These are phyloP conservation scores for Tylopilus felleus DNA, from an alignment of 768 basidiomycete genomes.

Conservation along the genomic window DNA sequence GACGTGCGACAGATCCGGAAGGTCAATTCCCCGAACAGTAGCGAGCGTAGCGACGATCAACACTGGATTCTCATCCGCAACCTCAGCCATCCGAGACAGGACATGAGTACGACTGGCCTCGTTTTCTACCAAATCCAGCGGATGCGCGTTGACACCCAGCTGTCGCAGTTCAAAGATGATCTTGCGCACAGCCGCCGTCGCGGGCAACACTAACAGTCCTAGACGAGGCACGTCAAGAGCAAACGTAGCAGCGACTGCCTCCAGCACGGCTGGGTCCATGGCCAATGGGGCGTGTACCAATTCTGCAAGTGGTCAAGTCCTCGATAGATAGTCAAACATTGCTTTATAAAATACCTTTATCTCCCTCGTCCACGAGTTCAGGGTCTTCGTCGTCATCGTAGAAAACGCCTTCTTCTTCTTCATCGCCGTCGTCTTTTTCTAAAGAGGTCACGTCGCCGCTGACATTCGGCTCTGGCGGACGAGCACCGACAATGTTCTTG, in stretches of 20 bases:
- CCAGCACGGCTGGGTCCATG: slow-evolving; percentile 54
- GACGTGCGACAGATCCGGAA: slow-evolving; percentile 69
- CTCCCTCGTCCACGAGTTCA: slow-evolving; percentile 15
- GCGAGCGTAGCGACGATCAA: slow-evolving; percentile 69
- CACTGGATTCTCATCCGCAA: slow-evolving; percentile 48
- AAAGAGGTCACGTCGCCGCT: neutral
- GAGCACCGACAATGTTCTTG: slow-evolving; percentile 53
- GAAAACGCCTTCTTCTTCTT: slow-evolving; percentile 19
- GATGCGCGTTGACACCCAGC: slow-evolving; percentile 65
- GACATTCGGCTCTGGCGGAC: slow-evolving; percentile 4
- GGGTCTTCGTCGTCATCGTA: slow-evolving; percentile 23
- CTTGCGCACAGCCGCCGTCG: slow-evolving; percentile 57
- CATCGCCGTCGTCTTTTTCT: neutral
- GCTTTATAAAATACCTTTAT: slow-evolving; percentile 20
- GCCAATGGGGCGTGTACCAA: slow-evolving; percentile 46
- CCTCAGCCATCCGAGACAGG: slow-evolving; percentile 31
- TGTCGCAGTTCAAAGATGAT: slow-evolving; percentile 60
- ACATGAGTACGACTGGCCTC: slow-evolving; percentile 44
- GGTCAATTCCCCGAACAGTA: slow-evolving; percentile 69
- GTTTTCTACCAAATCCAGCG: slow-evolving; percentile 49
- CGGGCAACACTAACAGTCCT: slow-evolving; percentile 66
- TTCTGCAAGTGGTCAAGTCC: slow-evolving; percentile 35
- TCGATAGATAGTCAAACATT: neutral
- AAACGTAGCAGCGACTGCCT: slow-evolving; percentile 67
- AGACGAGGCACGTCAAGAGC: slow-evolving; percentile 68